Conservation (phyloP, 169 alveolate species). For the Blepharisma undulans region DNA sequence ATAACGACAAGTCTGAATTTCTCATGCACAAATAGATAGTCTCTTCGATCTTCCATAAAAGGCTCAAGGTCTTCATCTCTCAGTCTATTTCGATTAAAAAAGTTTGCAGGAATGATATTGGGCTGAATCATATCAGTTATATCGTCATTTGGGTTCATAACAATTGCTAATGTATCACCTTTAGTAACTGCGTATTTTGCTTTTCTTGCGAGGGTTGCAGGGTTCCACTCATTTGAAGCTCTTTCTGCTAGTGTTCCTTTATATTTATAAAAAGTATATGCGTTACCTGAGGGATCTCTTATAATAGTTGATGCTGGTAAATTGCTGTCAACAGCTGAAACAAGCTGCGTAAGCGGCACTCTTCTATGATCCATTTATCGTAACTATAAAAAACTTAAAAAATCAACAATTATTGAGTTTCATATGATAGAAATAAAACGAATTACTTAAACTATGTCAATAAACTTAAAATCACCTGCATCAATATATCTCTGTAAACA, state of each 20-base stretch:
- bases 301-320: not conserved
- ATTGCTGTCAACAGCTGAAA: conserved; percentile 23
- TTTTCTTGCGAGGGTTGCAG: not conserved
- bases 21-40: not conserved
- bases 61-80: conserved; percentile 6
- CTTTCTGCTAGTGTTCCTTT: conserved; percentile 34
- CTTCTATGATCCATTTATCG: not conserved
- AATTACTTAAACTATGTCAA: not conserved
- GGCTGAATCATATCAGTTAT: not conserved
- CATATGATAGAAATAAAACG: no score
- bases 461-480: not conserved
- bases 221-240: not conserved
- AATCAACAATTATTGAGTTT: no score
- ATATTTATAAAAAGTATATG: conserved; percentile 24
- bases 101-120: not conserved
- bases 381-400: not conserved
- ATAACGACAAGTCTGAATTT: not conserved
- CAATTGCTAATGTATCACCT: not conserved
- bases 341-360: conserved; percentile 6
- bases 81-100: not conserved
- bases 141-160: not conserved
- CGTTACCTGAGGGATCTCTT: conserved; percentile 29
- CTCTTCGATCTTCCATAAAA: not conserved
- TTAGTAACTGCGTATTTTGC: not conserved
- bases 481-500: conserved; percentile 1